A percentile compares a stretch with the other conserved stretches of the same genome.
Evolutionary conservation across 768 basidiomycete genomes (phyloP).

Genomic region (Boletellus emodensis): DNA sequence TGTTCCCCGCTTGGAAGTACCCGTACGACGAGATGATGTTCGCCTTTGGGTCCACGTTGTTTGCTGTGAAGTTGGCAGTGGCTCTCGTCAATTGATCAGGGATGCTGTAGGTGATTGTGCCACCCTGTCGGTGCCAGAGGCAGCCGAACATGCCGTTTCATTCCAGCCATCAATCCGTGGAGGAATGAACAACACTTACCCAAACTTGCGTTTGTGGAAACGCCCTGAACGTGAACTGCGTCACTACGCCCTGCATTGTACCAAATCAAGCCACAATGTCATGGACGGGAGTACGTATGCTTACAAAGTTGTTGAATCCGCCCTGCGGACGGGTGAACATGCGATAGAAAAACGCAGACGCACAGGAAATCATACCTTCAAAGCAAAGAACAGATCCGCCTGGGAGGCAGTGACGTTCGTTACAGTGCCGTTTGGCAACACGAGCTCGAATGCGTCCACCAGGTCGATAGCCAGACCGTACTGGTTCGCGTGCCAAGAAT

Average conservation of each 20-base stretch:
- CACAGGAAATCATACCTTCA: constrained; percentile 34
- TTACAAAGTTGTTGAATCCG: constrained; percentile 60
- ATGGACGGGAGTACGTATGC: constrained; percentile 2
- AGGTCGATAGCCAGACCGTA: constrained; percentile 56
- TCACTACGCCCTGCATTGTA: constrained; percentile 50
- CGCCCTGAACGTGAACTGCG: constrained; percentile 49
- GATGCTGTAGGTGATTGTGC: constrained; percentile 34
- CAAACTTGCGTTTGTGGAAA: constrained; percentile 30
- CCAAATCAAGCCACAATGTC: constrained; percentile 33
- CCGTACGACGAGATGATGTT: constrained; percentile 42
- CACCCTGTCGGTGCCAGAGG: constrained; percentile 41
- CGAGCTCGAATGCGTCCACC: constrained; percentile 53
- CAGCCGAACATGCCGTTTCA: constrained; percentile 2
- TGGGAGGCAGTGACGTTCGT: constrained; percentile 32
- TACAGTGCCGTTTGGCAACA: constrained; percentile 51
- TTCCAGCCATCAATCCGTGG: constrained; percentile 1
- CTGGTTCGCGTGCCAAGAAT: constrained; percentile 63
- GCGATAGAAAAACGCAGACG: neutral
- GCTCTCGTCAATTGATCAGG: constrained; percentile 23
- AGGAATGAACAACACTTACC: constrained; percentile 10
- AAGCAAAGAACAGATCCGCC: constrained; percentile 42
- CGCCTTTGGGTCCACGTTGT: constrained; percentile 25
- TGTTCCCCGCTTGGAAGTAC: constrained; percentile 24
- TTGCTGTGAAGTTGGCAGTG: constrained; percentile 20
- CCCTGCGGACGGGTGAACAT: constrained; percentile 38